Evolutionary conservation across 257 asterid species (phyloP), one percentile per base, ranked within the genome.

Genomic region (Asclepias syriaca): DNA sequence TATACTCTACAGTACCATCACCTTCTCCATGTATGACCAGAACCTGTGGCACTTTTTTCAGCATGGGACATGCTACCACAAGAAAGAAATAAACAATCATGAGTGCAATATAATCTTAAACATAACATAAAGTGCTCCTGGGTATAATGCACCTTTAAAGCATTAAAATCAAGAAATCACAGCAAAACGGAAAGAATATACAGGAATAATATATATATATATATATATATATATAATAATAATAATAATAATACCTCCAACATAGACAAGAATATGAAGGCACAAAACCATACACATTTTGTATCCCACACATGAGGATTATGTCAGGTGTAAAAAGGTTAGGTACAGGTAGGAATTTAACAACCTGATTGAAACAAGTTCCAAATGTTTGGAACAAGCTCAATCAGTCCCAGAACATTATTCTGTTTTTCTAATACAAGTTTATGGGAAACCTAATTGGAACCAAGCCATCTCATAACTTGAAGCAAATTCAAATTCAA

Each of bases 11-110:
- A 48, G 85, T 83, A 57, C 97, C 97, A 76, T 94, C 97, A 81
- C 97, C 89, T 84, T 94, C 97, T 65, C 99, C 97, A 39, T 94
- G 99, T 74, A 94, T 12, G 74, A 89, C 90, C n/a, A 94, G 86
- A 67, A 87, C 99, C 68, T 87, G 75, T 15, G 96, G 90, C 22
- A 89, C 96, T 63, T 74, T 84, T 77, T 73, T 88, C 39, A 94
- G 89, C 80, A 79, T 40, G 12, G 97, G 95, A 76, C 97, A 94
- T 65, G 91, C 99, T 94, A 83, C 78, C 84, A 19, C 37, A 56
- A 67, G 27, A 58, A 68, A 18, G 53, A 50, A 72, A 72, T 68
- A 58, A 32, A 39, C 8, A 64, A 18, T 37, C 27, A 64, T 64
- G 50, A 16, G 27, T 12, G 10, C 0, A 64, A 15, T 18, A 63